Percentiles rank a stretch among this genome's conserved stretches.
Evolutionary conservation across 148 eudicot genomes (phyloP).

Genomic region (Cornus florida): DNA sequence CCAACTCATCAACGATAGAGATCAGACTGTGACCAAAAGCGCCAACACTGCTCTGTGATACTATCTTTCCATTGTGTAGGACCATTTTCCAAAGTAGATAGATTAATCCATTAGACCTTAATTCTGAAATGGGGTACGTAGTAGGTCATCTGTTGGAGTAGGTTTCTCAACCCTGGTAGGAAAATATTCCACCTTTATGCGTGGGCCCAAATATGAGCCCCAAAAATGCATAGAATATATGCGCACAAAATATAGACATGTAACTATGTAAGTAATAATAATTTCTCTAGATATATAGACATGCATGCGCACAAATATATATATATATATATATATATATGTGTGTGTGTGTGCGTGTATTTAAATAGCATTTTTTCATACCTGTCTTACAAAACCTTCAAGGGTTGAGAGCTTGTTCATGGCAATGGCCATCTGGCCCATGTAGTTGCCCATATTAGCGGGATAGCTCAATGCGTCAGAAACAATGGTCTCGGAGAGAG

Average conservation of each 20-base stretch:
- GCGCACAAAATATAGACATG: not conserved
- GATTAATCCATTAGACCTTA: not conserved
- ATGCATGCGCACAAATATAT: too few relatives aligned
- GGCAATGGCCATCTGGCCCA: slow-evolving; percentile 91
- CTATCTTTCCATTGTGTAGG: not conserved
- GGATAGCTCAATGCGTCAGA: slow-evolving; percentile 59
- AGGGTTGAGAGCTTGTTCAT: slow-evolving; percentile 80
- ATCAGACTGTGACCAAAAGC: not conserved
- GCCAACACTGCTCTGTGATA: not conserved
- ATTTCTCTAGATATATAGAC: too few relatives aligned
- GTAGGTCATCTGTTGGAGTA: slow-evolving; percentile 24
- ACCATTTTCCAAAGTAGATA: not conserved
- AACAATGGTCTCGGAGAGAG: slow-evolving; percentile 61
- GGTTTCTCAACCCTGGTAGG: slow-evolving; percentile 18
- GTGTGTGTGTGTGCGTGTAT: not conserved
- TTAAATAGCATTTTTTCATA: not conserved
- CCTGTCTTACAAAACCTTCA: slow-evolving; percentile 91
- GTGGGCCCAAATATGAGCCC: slow-evolving; percentile 7
- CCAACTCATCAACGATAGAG: not conserved
- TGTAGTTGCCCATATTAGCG: slow-evolving; percentile 68
- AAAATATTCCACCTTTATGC: slow-evolving; percentile 14
- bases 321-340: not conserved
- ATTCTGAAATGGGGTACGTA: slow-evolving; percentile 8
- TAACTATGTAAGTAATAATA: not conserved
- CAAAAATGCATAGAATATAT: too few relatives aligned